Conservation (phyloP, 768 basidiomycete species). For the Austroboletus festivus region DNA sequence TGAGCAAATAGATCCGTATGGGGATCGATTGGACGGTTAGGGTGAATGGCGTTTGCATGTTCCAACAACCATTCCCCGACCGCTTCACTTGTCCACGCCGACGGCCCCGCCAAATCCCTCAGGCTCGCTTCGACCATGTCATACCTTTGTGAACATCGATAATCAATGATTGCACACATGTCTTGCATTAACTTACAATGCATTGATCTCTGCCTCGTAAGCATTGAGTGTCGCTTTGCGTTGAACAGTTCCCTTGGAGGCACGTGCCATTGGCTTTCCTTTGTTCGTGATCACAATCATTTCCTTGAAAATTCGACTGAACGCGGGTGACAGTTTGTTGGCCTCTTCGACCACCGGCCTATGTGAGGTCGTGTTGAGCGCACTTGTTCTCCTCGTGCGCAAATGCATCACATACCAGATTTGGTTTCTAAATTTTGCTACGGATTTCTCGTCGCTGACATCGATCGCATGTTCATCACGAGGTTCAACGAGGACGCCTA, state of each 20-base stretch:
- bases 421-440: conserved; percentile 14
- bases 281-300: conserved; percentile 44
- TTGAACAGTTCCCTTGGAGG: conserved; percentile 31
- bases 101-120: neutral
- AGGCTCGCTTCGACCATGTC: neutral
- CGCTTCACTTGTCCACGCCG: conserved; percentile 1
- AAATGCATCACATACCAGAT: conserved; percentile 22
- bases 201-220: conserved; percentile 25
- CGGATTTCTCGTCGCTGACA: conserved; percentile 1
- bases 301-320: conserved; percentile 46
- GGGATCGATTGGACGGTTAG: neutral
- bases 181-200: conserved; percentile 7
- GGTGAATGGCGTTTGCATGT: conserved; percentile 2
- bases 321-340: conserved; percentile 36
- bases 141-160: neutral
- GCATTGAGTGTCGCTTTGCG: conserved; percentile 15
- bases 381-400: neutral
- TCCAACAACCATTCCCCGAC: conserved; percentile 20
- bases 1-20: conserved; percentile 25
- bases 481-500: conserved; percentile 34
- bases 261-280: conserved; percentile 40
- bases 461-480: conserved; percentile 13
- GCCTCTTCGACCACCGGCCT: conserved; percentile 41
- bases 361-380: neutral
- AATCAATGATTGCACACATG: neutral